Base-by-base conservation (phyloP, 208 protist species). In the Crithidia expoeki region DNA sequence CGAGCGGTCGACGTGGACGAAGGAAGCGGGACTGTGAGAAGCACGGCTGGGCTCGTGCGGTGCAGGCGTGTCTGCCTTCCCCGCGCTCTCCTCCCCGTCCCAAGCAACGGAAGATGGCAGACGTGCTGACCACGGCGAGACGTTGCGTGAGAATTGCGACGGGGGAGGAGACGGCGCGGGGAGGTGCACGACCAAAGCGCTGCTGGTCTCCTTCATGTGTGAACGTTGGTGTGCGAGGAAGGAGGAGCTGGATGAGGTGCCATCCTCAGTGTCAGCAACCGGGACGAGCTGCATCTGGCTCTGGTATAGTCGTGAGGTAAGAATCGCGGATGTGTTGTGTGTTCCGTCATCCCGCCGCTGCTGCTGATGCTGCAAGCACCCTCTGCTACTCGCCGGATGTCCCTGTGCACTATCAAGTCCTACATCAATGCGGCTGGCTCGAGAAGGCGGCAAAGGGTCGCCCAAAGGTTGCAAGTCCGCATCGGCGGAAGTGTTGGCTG, bases 101-200 rank as follows among this genome's bases (percentile, higher is more conserved):
- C 33, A 11, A 4, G 40, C 46, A 1, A 12, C 11, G 9, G 40
- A 47, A 4, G 49, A 67, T n/a, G 61, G 61, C 23, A 32, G n/a
- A 3, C 47, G 61, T 4, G 46, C 47, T 2, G 49, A 57, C 56
- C 72, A 57, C 34, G 72, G 53, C 0, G 56, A 62, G 2, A 11
- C 2, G 25, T 46, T 77, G 28, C 30, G 63, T 19, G 38, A 51
- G 30, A 28, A 40, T 16, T 32, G 53, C 21, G 34, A 60, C 25
- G 72, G 72, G 5, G 72, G 72, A 23, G 72, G 72, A 34, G 72
- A 77, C 12, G 72, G 72, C 9, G 72, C 59, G n/a, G 72, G 72
- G 14, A 77, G 72, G 51, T 77, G 72, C 30, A 57, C 58, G 11
- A 71, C 72, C 16, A 77, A n/a, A 21, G 64, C 72, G 4, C 65